Evolutionary conservation across 1,139 yeast genomes (phyloP).

Genomic region (Candida sp.): DNA sequence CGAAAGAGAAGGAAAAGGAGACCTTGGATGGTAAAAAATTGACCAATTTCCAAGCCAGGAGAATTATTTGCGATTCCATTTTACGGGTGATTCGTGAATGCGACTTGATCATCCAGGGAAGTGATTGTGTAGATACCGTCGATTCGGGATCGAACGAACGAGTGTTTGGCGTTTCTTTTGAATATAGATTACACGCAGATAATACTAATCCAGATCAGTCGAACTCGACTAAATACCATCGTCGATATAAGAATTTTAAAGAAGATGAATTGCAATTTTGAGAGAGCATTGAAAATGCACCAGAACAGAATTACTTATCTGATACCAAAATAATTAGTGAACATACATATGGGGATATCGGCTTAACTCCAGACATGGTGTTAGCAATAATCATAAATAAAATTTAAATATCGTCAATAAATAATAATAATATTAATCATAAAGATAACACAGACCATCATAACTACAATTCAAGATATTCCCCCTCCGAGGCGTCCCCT

Average conservation of each 20-base stretch:
- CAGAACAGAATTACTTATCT: too few relatives aligned
- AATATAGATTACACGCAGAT: constrained; percentile 44
- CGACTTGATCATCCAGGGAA: constrained; percentile 37
- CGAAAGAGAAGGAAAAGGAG: constrained; percentile 16
- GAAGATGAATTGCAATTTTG: neutral
- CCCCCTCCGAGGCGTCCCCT: too few relatives aligned
- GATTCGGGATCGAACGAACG: constrained; percentile 38
- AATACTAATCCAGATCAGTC: constrained; percentile 14
- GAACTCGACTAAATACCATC: neutral
- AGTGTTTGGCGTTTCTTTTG: constrained; percentile 43
- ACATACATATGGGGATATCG: too few relatives aligned
- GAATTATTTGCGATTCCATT: constrained; percentile 48
- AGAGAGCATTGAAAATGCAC: too few relatives aligned
- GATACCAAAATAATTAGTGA: too few relatives aligned
- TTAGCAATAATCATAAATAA: too few relatives aligned
- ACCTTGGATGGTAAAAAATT: constrained; percentile 20
- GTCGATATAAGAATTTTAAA: neutral
- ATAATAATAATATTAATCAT: too few relatives aligned
- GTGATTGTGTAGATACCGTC: constrained; percentile 26
- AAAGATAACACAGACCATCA: too few relatives aligned
- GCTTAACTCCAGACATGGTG: too few relatives aligned
- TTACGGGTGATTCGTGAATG: constrained; percentile 47
- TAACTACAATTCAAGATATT: too few relatives aligned
- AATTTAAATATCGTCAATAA: too few relatives aligned
- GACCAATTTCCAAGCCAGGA: constrained; percentile 44